phyloP scores from a whole-genome alignment of 2,329 filamentous ascomycete genomes.

The Xylariaceae sp. region DNA sequence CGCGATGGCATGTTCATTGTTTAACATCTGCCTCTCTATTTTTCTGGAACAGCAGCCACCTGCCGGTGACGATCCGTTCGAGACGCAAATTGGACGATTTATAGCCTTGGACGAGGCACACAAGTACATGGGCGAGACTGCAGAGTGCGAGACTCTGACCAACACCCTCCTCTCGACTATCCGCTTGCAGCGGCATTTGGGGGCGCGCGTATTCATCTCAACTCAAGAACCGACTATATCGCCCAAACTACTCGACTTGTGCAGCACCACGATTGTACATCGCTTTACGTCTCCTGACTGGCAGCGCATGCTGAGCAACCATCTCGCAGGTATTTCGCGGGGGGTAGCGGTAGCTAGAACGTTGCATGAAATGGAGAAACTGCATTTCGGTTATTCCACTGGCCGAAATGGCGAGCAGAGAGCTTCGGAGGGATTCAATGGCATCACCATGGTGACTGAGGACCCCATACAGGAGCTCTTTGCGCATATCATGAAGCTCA shows the following conservation, averaged over 20 bases:
- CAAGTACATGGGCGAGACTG: constrained; percentile 62
- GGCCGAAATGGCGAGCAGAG: not conserved
- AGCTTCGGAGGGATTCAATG: not conserved
- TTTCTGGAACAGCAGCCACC: constrained; percentile 50
- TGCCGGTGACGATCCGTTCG: constrained; percentile 1
- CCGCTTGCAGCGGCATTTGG: constrained; percentile 67
- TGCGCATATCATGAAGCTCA: constrained; percentile 36
- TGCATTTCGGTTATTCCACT: not conserved
- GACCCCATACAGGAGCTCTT: constrained; percentile 31
- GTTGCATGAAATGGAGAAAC: not conserved
- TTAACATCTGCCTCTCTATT: constrained; percentile 65
- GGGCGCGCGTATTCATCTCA: constrained; percentile 62
- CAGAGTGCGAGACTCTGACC: constrained; percentile 55
- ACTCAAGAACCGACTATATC: constrained; percentile 76
- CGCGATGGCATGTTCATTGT: constrained; percentile 64
- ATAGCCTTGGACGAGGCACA: constrained; percentile 75
- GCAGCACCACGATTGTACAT: constrained; percentile 68
- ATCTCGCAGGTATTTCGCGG: constrained; percentile 43
- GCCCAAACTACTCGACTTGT: constrained; percentile 64
- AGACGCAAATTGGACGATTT: constrained; percentile 47
- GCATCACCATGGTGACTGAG: constrained; percentile 3
- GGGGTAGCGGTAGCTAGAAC: not conserved
- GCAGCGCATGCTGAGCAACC: constrained; percentile 40
- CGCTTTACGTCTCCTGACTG: constrained; percentile 65
- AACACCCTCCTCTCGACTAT: constrained; percentile 59